Evolutionary conservation across 306 rosid species (phyloP).

Genomic region (Trifolium fragiferum): DNA sequence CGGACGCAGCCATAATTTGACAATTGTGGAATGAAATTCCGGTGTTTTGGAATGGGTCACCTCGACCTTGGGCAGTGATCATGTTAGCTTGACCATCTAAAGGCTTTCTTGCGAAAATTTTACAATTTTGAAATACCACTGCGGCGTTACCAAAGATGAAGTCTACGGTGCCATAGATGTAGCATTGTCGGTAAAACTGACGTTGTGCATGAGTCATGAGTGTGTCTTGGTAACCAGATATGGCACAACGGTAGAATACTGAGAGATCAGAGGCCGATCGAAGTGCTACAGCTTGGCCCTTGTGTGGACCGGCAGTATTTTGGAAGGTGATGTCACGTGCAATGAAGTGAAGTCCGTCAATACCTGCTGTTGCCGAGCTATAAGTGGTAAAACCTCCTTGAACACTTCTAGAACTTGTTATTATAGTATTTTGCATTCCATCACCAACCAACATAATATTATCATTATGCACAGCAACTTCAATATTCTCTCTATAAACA

Average conservation of each 20-base stretch:
- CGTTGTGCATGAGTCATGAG: constrained; percentile 87
- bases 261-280: constrained; percentile 87
- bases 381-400: constrained; percentile 75
- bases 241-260: constrained; percentile 66
- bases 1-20: constrained; percentile 60
- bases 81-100: constrained; percentile 78
- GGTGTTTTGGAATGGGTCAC: constrained; percentile 71
- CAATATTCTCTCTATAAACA: constrained; percentile 74
- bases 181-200: constrained; percentile 75
- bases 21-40: constrained; percentile 75
- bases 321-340: constrained; percentile 70
- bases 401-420: constrained; percentile 65
- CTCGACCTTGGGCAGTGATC: constrained; percentile 88
- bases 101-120: constrained; percentile 65
- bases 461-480: constrained; percentile 58
- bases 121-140: constrained; percentile 70
- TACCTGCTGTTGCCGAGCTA: constrained; percentile 93
- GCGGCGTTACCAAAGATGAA: constrained; percentile 91
- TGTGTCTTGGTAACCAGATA: constrained; percentile 90
- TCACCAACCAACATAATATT: constrained; percentile 77
- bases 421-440: constrained; percentile 61
- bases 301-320: constrained; percentile 70
- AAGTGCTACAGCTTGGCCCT: constrained; percentile 87
- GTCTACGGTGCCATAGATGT: constrained; percentile 82
- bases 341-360: constrained; percentile 73